phyloP scores from a whole-genome alignment of 805 yeast species.

The Lachancea thermotolerans region DNA sequence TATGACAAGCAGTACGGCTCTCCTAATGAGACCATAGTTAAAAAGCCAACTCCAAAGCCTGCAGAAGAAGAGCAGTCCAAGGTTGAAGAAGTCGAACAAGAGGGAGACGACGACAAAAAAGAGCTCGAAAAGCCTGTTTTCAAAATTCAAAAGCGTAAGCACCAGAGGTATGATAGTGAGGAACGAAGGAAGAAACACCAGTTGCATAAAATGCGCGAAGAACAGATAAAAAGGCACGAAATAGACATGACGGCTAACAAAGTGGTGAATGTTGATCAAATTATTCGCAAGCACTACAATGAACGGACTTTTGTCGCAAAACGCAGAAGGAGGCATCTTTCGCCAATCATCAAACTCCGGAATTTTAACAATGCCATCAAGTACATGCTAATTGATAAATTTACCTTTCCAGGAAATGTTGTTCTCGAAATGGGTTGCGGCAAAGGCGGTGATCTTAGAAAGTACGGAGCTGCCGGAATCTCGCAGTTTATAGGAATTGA shows the following conservation, averaged over 20 bases:
- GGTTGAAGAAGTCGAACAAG: slow-evolving; percentile 6
- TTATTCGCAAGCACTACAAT: slow-evolving; percentile 81
- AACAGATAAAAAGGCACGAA: slow-evolving; percentile 31
- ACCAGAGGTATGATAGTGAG: slow-evolving; percentile 27
- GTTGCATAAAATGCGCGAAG: slow-evolving; percentile 28
- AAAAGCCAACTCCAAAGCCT: slow-evolving; percentile 3
- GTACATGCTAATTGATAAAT: slow-evolving; percentile 72
- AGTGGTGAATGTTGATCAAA: slow-evolving; percentile 46
- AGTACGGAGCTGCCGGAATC: slow-evolving; percentile 71
- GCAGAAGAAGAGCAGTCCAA: slow-evolving; percentile 6
- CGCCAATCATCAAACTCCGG: slow-evolving; percentile 80
- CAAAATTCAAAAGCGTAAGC: slow-evolving; percentile 24
- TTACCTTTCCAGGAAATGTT: slow-evolving; percentile 45
- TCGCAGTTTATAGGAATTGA: slow-evolving; percentile 85
- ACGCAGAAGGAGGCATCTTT: slow-evolving; percentile 53
- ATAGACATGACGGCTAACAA: slow-evolving; percentile 32
- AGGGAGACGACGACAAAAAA: slow-evolving; percentile 11
- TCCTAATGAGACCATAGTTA: slow-evolving; percentile 8
- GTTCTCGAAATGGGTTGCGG: slow-evolving; percentile 93
- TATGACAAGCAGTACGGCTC: slow-evolving; percentile 28
- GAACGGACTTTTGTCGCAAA: slow-evolving; percentile 69
- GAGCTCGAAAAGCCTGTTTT: slow-evolving; percentile 12
- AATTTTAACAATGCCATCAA: slow-evolving; percentile 90
- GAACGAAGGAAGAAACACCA: slow-evolving; percentile 29
- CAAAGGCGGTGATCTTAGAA: slow-evolving; percentile 93